These are phyloP conservation scores for Boletus eberwhitei DNA, from an alignment of 768 basidiomycete genomes.

Conservation along the genomic window DNA sequence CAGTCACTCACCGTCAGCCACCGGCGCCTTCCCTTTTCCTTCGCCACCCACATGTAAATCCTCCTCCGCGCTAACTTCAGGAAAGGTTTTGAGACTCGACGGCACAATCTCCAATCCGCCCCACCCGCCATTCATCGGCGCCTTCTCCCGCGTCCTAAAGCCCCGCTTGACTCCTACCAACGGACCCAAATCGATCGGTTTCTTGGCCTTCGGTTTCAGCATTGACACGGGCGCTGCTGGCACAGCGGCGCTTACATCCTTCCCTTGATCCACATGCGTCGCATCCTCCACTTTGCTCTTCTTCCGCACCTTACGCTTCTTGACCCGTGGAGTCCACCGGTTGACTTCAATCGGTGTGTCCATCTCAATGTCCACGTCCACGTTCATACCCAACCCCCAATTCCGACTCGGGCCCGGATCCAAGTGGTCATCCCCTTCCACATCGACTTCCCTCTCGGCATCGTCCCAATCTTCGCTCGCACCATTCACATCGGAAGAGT, in stretches of 20 bases:
- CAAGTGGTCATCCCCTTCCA: constrained; percentile 21
- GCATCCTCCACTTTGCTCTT: constrained; percentile 32
- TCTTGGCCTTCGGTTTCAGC: background rate
- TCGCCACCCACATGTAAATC: constrained; percentile 6
- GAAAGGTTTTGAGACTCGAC: constrained; percentile 20
- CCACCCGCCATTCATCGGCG: constrained; percentile 58
- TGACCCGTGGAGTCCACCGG: constrained; percentile 6
- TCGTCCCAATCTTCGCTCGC: constrained; percentile 19
- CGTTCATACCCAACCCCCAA: constrained; percentile 21
- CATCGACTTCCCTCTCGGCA: constrained; percentile 16
- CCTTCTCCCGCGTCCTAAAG: constrained; percentile 57
- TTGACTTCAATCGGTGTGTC: constrained; percentile 7
- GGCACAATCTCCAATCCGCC: constrained; percentile 58
- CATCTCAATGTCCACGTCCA: constrained; percentile 26
- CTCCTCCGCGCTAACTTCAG: constrained; percentile 11
- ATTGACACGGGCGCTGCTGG: background rate
- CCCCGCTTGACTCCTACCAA: constrained; percentile 58
- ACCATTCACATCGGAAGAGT: constrained; percentile 11
- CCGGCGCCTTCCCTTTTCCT: constrained; percentile 18
- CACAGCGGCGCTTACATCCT: background rate
- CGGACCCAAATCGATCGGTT: constrained; percentile 53
- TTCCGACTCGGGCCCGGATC: constrained; percentile 8
- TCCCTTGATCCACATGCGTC: background rate
- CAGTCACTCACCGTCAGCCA: constrained; percentile 21
- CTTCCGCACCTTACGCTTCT: constrained; percentile 23